Percentiles rank a stretch among this genome's conserved stretches.
phyloP scores from a whole-genome alignment of 73 alveolate genomes.

The Halteria grandinella region DNA sequence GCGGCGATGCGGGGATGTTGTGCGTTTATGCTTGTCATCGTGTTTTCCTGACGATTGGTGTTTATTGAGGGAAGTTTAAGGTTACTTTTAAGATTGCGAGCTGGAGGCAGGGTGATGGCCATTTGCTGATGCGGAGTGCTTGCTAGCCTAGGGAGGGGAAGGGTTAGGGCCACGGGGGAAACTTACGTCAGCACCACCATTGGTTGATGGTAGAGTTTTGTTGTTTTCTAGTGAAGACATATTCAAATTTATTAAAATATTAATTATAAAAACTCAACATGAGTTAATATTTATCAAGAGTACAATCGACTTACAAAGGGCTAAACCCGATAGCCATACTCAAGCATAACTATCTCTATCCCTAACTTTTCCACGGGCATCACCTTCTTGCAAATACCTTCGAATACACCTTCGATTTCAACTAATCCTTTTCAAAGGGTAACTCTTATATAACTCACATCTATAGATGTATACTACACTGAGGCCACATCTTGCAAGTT shows the following conservation, averaged over 20 bases:
- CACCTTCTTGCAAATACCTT: constrained; percentile 9
- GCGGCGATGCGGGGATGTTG: too few relatives aligned
- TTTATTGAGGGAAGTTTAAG: too few relatives aligned
- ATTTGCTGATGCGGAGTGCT: too few relatives aligned
- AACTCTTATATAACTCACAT: neutral
- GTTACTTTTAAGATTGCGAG: too few relatives aligned
- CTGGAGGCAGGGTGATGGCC: too few relatives aligned
- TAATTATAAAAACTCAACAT: constrained; percentile 13
- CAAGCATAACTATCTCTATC: constrained; percentile 13
- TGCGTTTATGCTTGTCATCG: too few relatives aligned
- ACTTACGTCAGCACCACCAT: too few relatives aligned
- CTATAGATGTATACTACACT: constrained; percentile 23
- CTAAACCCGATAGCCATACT: neutral
- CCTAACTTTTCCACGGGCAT: neutral
- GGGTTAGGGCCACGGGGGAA: too few relatives aligned
- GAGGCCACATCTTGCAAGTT: constrained; percentile 22
- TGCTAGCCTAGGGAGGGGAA: too few relatives aligned
- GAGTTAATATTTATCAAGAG: constrained; percentile 29
- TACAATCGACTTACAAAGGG: constrained; percentile 18
- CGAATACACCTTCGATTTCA: constrained; percentile 7
- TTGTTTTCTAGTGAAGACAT: too few relatives aligned
- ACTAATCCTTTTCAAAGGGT: constrained; percentile 5
- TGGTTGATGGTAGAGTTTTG: too few relatives aligned
- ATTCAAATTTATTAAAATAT: neutral
- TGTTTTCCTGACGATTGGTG: neutral